Conservation (phyloP, 805 yeast species). For the Metschnikowia anglica region DNA sequence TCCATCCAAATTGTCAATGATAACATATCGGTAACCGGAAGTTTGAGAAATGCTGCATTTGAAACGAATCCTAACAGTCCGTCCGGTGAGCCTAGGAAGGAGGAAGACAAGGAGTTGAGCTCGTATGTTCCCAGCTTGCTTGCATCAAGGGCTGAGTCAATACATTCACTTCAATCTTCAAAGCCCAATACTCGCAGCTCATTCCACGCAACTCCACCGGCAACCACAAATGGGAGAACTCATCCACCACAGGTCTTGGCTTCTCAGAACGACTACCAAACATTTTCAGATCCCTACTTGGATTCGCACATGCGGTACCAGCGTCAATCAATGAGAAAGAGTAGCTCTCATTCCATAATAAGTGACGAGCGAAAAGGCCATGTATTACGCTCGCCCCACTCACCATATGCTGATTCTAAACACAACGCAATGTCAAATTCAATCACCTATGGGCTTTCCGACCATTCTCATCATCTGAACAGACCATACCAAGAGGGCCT, state of each 20-base stretch:
- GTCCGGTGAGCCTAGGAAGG: slow-evolving; percentile 7
- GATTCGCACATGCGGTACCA: slow-evolving; percentile 20
- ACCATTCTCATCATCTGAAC: slow-evolving; percentile 21
- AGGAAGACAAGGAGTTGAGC: slow-evolving; percentile 11
- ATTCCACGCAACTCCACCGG: slow-evolving; percentile 22
- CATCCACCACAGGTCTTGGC: slow-evolving; percentile 2
- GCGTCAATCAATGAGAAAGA: slow-evolving; percentile 15
- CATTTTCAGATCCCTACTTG: slow-evolving; percentile 26
- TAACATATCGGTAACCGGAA: slow-evolving; percentile 17
- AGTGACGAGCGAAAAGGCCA: slow-evolving; percentile 16
- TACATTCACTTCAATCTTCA: slow-evolving; percentile 25
- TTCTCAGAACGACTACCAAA: slow-evolving; percentile 14
- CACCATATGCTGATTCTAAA: slow-evolving; percentile 10
- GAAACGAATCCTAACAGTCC: slow-evolving; percentile 16
- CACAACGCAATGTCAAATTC: slow-evolving; percentile 1
- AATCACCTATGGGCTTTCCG: slow-evolving; percentile 4
- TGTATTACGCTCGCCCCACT: slow-evolving; percentile 13
- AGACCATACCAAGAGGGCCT: slow-evolving; percentile 30
- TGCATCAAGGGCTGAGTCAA: slow-evolving; percentile 23
- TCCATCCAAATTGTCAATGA: slow-evolving; percentile 17
- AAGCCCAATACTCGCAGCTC: slow-evolving; percentile 18
- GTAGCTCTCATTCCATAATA: slow-evolving; percentile 15
- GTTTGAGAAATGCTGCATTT: slow-evolving; percentile 11
- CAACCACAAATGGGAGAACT: slow-evolving; percentile 8
- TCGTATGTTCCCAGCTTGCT: slow-evolving; percentile 6